Evolutionary conservation across 2,329 filamentous ascomycete species (phyloP), one percentile per base, ranked within the genome.

Genomic region (Fonsecaea nubica): DNA sequence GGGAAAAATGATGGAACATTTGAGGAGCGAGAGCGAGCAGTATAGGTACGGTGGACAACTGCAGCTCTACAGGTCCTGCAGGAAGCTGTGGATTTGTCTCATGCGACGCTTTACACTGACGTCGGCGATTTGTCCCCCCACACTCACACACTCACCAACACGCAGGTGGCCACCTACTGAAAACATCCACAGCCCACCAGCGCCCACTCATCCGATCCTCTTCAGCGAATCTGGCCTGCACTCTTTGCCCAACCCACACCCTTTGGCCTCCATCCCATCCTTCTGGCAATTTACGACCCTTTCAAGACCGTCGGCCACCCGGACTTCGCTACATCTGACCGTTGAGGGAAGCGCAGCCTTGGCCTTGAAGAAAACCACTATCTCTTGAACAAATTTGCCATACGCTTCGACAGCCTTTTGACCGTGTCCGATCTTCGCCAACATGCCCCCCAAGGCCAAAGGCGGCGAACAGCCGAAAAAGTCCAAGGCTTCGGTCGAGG

Each of bases 401-500:
- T 25, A 50, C 18, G 45, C 45, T 50, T 21, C 9, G 45, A 50
- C 45, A 12, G 12, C 45, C 9, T 21, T 25, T 25, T 6, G 18
- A 25, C 18, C 18, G 9, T 10, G 4, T 50, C 25, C 45, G 18
- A 50, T 25, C 6, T 54, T 13, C 8, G 9, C 35, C 66, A 72
- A 33, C 50, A 84, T 84, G 82, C 76, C 82, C 70, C 82, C 82
- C 65, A 71, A 71, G 60, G 83, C 81, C 72, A 82, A 82, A 71
- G 73, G 72, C 54, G 76, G 64, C 53, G 72, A 80, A 33, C 75
- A 78, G 75, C 76, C 78, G 52, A 83, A 83, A 75, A 82, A 83
- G 77, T 80, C 82, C 75, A 83, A 80, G 76, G 68, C 77, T 69
- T 76, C 79, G 53, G 91, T 93, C 70, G 92, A 95, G 70, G 95